Evolutionary conservation across 805 yeast genomes (phyloP).

Genomic region (Metschnikowia noctiluminum): DNA sequence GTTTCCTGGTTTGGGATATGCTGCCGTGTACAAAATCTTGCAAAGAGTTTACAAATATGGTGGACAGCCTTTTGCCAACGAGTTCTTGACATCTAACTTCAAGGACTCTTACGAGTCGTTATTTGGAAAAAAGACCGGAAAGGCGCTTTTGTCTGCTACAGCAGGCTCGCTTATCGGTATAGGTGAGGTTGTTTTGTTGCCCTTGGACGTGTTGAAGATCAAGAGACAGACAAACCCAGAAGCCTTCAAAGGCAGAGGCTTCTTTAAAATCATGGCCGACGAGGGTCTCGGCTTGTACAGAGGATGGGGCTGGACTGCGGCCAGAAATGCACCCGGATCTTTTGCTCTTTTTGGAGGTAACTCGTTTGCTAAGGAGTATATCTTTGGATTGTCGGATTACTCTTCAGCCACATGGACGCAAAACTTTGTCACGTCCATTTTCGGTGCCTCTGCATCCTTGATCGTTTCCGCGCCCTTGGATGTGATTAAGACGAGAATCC

Average conservation of each 20-base stretch:
- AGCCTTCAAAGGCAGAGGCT: slow-evolving; percentile 97
- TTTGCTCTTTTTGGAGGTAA: slow-evolving; percentile 98
- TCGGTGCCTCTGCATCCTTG: slow-evolving; percentile 95
- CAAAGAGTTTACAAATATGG: slow-evolving; percentile 99
- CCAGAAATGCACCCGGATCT: slow-evolving; percentile 98
- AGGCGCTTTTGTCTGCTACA: slow-evolving; percentile 94
- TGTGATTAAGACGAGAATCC: slow-evolving; percentile 97
- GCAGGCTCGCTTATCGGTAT: slow-evolving; percentile 97
- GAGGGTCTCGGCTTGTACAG: slow-evolving; percentile 93
- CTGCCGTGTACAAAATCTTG: slow-evolving; percentile 92
- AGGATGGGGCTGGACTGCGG: slow-evolving; percentile 99
- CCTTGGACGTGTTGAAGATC: slow-evolving; percentile 93
- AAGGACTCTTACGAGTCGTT: slow-evolving; percentile 63
- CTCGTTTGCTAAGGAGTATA: slow-evolving; percentile 96
- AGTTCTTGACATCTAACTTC: slow-evolving; percentile 75
- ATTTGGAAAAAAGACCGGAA: slow-evolving; percentile 93
- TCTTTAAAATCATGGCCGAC: slow-evolving; percentile 76
- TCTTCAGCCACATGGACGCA: slow-evolving; percentile 91
- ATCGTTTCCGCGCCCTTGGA: slow-evolving; percentile 97
- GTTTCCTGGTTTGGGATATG: slow-evolving; percentile 98
- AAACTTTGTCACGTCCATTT: slow-evolving; percentile 90
- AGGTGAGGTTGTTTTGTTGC: slow-evolving; percentile 94
- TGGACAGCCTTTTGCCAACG: slow-evolving; percentile 98
- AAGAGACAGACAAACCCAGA: slow-evolving; percentile 99
- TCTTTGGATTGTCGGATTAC: slow-evolving; percentile 83